phyloP scores from a whole-genome alignment of 202 grass and related monocot species.

The Zizania palustris region DNA sequence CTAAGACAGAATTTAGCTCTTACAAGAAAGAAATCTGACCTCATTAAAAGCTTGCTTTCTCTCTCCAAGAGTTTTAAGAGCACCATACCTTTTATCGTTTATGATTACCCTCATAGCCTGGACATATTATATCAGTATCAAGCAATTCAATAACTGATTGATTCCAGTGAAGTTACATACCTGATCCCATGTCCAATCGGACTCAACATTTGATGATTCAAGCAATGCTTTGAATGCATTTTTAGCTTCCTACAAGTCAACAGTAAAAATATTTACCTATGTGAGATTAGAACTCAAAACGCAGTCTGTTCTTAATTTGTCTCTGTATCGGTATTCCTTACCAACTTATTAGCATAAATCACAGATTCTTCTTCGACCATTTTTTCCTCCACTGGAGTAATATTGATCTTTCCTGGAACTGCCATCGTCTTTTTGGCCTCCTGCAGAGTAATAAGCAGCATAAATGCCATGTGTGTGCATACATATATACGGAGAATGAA shows the following conservation, averaged over 20 bases:
- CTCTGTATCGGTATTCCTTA: slow-evolving; percentile 44
- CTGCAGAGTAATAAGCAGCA: slow-evolving; percentile 43
- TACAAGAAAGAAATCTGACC: slow-evolving; percentile 49
- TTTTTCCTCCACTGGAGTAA: slow-evolving; percentile 77
- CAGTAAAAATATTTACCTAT: slow-evolving; percentile 23
- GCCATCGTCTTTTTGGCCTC: slow-evolving; percentile 83
- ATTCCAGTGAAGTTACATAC: slow-evolving; percentile 45
- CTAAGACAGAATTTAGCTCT: neutral
- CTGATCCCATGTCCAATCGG: slow-evolving; percentile 98
- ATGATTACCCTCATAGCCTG: slow-evolving; percentile 97
- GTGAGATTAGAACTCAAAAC: slow-evolving; percentile 21
- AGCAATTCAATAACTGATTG: neutral
- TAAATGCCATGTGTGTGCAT: slow-evolving; percentile 18
- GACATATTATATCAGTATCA: slow-evolving; percentile 47
- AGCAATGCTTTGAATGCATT: slow-evolving; percentile 85
- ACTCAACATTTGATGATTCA: slow-evolving; percentile 92
- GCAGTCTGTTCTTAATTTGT: slow-evolving; percentile 29
- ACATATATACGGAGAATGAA: neutral
- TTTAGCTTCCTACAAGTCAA: slow-evolving; percentile 76
- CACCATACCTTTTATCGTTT: slow-evolving; percentile 97
- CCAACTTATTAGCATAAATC: slow-evolving; percentile 87
- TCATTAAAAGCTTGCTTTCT: slow-evolving; percentile 98
- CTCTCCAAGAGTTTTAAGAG: slow-evolving; percentile 92
- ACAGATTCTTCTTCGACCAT: slow-evolving; percentile 75
- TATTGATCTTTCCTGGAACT: slow-evolving; percentile 67